phyloP scores from a whole-genome alignment of 164 flowering plant genomes.

The Cinnamomum chago region DNA sequence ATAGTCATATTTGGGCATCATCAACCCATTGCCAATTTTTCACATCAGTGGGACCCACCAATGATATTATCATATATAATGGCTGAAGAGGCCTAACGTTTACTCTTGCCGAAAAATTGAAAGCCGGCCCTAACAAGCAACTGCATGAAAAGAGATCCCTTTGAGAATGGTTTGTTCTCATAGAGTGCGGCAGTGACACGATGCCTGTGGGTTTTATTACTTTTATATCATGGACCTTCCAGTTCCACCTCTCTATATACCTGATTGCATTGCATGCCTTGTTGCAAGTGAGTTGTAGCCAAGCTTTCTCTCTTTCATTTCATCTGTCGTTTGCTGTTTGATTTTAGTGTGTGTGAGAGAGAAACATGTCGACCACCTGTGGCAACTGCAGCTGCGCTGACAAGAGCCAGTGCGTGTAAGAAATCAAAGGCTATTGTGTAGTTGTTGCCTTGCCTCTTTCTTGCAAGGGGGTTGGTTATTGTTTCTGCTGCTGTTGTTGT shows the following conservation, averaged over 20 bases:
- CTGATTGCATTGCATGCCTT: background rate
- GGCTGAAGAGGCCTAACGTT: too few relatives aligned
- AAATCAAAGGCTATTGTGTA: background rate
- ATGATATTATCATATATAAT: too few relatives aligned
- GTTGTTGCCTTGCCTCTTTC: too few relatives aligned
- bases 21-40: too few relatives aligned
- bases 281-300: too few relatives aligned
- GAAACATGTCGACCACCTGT: slow-evolving; percentile 54
- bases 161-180: background rate
- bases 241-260: background rate
- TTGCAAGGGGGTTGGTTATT: too few relatives aligned
- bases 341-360: too few relatives aligned
- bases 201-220: background rate
- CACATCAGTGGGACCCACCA: too few relatives aligned
- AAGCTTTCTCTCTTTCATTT: background rate
- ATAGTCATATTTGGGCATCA: too few relatives aligned
- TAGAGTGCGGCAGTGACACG: slow-evolving; percentile 7
- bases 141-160: slow-evolving; percentile 10
- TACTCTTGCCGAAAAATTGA: too few relatives aligned
- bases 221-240: background rate
- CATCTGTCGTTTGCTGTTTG: slow-evolving; percentile 1
- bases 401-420: slow-evolving; percentile 62
- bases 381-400: slow-evolving; percentile 79
- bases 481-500: too few relatives aligned
- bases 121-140: too few relatives aligned